Evolutionary conservation across 108 stramenopile species (phyloP).

Genomic region (Stephanodiscus triporus): DNA sequence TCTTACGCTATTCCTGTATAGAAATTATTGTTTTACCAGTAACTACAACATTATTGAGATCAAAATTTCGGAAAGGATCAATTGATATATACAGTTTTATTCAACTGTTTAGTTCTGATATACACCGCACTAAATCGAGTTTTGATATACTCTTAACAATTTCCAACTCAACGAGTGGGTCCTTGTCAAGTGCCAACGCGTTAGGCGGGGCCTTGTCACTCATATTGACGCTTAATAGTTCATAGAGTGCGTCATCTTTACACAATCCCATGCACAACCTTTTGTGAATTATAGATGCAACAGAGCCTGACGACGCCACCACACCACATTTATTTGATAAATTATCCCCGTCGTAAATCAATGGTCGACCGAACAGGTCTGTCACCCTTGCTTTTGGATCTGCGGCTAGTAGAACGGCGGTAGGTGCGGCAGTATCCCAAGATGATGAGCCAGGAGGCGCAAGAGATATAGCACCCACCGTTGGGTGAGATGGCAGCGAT

Average conservation of each 20-base stretch:
- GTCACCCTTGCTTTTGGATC: constrained; percentile 53
- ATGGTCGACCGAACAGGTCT: constrained; percentile 50
- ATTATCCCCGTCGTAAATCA: constrained; percentile 40
- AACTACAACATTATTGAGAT: too few relatives aligned
- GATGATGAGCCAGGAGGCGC: constrained; percentile 50
- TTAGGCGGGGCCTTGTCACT: not conserved
- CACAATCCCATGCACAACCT: constrained; percentile 27
- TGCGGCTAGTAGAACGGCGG: constrained; percentile 47
- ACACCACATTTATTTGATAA: constrained; percentile 43
- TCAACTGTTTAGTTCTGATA: too few relatives aligned
- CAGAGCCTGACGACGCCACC: constrained; percentile 42
- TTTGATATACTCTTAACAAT: not conserved
- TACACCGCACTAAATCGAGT: too few relatives aligned
- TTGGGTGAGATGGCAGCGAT: not conserved
- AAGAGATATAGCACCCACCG: constrained; percentile 42
- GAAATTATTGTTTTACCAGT: too few relatives aligned
- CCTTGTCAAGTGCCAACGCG: not conserved
- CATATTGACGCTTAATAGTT: constrained; percentile 14
- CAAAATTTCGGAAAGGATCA: too few relatives aligned
- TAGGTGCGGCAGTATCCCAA: constrained; percentile 53
- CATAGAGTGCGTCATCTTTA: constrained; percentile 27
- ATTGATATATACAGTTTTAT: too few relatives aligned
- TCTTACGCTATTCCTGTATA: too few relatives aligned
- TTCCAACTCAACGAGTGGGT: not conserved
- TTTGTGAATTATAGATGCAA: constrained; percentile 32